A percentile compares a stretch with the other conserved stretches of the same genome.
phyloP scores from a whole-genome alignment of 768 basidiomycete species.

The Suillus variegatus region DNA sequence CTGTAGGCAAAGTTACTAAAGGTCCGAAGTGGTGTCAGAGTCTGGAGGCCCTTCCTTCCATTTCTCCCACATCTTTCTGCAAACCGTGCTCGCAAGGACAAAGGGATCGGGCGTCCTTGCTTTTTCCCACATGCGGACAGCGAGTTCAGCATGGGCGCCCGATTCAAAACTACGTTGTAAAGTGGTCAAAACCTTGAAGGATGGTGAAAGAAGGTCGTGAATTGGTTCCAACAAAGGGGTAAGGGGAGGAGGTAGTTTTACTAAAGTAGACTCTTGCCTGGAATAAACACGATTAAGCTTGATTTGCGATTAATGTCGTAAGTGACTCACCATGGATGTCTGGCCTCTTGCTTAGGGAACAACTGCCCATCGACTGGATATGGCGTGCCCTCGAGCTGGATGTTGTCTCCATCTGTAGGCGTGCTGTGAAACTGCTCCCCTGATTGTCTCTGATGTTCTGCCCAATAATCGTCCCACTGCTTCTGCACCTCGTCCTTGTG shows the following conservation, averaged over 20 bases:
- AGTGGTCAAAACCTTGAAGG: conserved; percentile 50
- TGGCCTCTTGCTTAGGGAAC: conserved; percentile 14
- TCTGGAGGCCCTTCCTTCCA: conserved; percentile 27
- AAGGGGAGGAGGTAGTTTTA: conserved; percentile 59
- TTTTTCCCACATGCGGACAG: conserved; percentile 61
- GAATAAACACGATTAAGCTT: conserved; percentile 4
- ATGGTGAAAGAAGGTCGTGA: conserved; percentile 56
- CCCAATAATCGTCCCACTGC: conserved; percentile 51
- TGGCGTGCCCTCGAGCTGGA: conserved; percentile 42
- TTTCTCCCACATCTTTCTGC: conserved; percentile 41
- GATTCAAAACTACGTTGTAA: conserved; percentile 54
- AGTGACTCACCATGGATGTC: conserved; percentile 40
- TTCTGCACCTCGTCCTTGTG: conserved; percentile 48
- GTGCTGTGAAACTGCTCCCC: conserved; percentile 19
- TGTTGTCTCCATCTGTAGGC: conserved; percentile 11
- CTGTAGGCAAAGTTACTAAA: neutral
- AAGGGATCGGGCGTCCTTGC: conserved; percentile 63
- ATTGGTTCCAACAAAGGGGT: conserved; percentile 56
- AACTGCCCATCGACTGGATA: conserved; percentile 37
- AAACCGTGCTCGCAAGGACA: conserved; percentile 40
- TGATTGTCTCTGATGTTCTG: conserved; percentile 20
- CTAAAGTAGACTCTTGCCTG: conserved; percentile 54
- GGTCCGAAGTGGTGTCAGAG: conserved; percentile 14
- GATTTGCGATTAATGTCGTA: neutral
- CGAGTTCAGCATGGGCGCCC: conserved; percentile 62